Evolutionary conservation across 805 yeast species (phyloP), one percentile per base, ranked within the genome.

Genomic region (Suhomyces sp.): DNA sequence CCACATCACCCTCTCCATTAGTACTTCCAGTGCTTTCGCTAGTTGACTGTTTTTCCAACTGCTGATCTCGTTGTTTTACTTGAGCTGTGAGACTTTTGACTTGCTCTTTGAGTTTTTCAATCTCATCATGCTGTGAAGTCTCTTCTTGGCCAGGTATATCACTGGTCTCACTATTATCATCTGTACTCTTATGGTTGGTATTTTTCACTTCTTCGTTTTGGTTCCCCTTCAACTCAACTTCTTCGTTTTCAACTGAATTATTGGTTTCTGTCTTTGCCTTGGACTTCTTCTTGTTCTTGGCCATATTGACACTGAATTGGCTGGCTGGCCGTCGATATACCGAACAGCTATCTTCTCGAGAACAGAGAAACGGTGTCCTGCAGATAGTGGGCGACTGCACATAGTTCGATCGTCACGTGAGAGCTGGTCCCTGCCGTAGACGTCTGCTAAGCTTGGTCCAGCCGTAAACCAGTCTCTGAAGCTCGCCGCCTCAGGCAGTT

Each of bases 11-110:
- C 8, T 29, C 12, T 33, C 7, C 31, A 19, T 12, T 27, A 27
- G 23, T 5, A 22, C n/a, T 23, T 10, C 27, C 31, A 22, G 22
- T 44, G 3, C 9, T 29, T 8, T 36, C 15, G 1, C 10, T n/a
- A 7, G 40, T 73, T 70, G 29, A 73, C 74, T 26, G 56, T 48
- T 60, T 66, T 33, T 62, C 63, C 12, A 79, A 57, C 49, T 75
- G 70, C 17, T 40, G 24, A 23, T 44, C 44, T 26, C 15, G 48
- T 9, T 44, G 27, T 47, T 48, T 40, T 29, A 56, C 15, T 27
- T 54, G 46, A 9, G 46, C 10, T 6, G 44, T 56, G 33, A 56
- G 44, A 24, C 50, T 35, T 7, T 44, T 19, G 36, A 55, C 29
- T 38, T 53, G 33, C 15, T 52, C 38, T 46, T 52, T 44, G 46